A percentile compares a stretch with the other conserved stretches of the same genome.
Conservation (phyloP, 345 rosid species). For the Anacardium occidentale region DNA sequence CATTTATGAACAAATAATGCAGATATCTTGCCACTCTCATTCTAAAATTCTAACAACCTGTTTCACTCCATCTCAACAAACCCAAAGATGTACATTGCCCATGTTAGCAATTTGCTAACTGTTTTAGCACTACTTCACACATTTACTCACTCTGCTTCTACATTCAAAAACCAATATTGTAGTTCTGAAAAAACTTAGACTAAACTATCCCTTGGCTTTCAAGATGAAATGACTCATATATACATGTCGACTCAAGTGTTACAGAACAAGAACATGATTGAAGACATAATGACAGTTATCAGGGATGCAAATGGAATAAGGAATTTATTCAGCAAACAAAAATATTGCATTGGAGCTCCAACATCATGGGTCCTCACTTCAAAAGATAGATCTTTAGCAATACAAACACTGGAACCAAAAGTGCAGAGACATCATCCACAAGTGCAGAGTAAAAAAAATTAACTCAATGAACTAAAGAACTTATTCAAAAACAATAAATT, state of each 20-base stretch:
- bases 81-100: background rate
- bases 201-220: background rate
- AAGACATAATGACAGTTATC: background rate
- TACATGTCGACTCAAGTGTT: background rate
- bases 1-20: background rate
- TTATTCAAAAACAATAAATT: too few relatives aligned
- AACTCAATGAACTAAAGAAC: background rate
- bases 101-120: background rate
- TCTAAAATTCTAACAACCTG: background rate
- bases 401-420: background rate
- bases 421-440: background rate
- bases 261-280: background rate
- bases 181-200: background rate
- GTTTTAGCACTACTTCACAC: background rate
- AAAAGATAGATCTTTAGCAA: background rate
- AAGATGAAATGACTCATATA: background rate
- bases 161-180: background rate
- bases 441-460: background rate
- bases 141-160: too few relatives aligned
- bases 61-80: background rate
- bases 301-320: background rate
- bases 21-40: conserved; percentile 3
- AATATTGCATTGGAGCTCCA: background rate
- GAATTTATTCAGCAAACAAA: background rate
- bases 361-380: background rate